Conservation (phyloP, 495 filamentous ascomycete species). For the Penicilliopsis zonata region DNA sequence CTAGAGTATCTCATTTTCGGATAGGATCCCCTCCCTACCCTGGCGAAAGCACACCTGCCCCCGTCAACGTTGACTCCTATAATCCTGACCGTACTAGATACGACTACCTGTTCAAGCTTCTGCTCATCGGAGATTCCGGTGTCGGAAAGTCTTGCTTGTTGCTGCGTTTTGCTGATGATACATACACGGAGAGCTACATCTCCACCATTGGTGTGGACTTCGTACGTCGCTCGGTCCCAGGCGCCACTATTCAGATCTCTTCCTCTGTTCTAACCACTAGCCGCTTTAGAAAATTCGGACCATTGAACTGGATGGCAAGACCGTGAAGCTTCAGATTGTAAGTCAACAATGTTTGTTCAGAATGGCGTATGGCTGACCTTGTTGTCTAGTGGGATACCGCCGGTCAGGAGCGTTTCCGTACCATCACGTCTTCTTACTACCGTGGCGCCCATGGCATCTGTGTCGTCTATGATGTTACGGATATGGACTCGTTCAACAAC, state of each 20-base stretch:
- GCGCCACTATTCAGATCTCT: conserved; percentile 1
- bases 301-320: conserved; percentile 98
- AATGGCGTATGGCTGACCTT: conserved; percentile 7
- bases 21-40: background rate
- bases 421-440: conserved; percentile 99
- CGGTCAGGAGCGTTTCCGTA: conserved; percentile 98
- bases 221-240: conserved; percentile 43
- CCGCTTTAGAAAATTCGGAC: conserved; percentile 90
- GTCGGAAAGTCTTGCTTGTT: conserved; percentile 99
- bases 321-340: conserved; percentile 99
- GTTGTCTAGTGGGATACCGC: conserved; percentile 85
- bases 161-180: conserved; percentile 95
- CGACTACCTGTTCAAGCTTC: conserved; percentile 99
- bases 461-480: conserved; percentile 99
- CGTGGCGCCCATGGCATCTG: conserved; percentile 97
- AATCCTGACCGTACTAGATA: conserved; percentile 55
- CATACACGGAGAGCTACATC: conserved; percentile 99
- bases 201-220: conserved; percentile 99
- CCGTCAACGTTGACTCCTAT: conserved; percentile 4
- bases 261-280: conserved; percentile 11
- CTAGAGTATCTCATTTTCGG: too few species aligned
- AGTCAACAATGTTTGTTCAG: conserved; percentile 13
- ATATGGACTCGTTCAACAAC: conserved; percentile 99
- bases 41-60: conserved; percentile 4
- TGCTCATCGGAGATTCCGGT: conserved; percentile 98